Conservation (phyloP, 192 early-diverging fungal species). For the Gigaspora rosea region DNA sequence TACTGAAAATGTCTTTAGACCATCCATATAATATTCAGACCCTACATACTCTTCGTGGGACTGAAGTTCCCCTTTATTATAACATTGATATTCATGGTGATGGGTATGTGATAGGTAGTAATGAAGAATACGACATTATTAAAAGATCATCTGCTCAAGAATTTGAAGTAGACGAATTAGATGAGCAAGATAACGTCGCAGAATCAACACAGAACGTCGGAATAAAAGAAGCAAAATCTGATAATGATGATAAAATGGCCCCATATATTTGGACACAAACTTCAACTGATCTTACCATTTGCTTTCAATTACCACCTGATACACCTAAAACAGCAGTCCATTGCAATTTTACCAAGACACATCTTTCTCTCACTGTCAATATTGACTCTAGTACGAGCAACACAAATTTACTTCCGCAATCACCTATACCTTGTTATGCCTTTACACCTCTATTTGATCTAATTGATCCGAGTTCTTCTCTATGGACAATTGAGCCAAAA, state of each 20-base stretch:
- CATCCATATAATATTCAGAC: not conserved
- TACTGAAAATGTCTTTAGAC: constrained; percentile 8
- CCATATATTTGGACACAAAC: constrained; percentile 75
- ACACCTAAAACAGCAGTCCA: constrained; percentile 56
- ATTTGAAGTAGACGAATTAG: constrained; percentile 31
- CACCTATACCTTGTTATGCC: constrained; percentile 30
- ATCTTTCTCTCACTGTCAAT: constrained; percentile 48
- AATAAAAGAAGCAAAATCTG: not conserved
- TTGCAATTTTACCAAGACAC: constrained; percentile 57
- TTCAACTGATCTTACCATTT: constrained; percentile 62
- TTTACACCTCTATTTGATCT: constrained; percentile 42
- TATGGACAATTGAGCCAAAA: constrained; percentile 67
- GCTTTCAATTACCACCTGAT: constrained; percentile 55
- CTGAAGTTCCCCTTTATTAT: constrained; percentile 57
- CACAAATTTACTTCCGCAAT: not conserved
- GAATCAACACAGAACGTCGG: not conserved
- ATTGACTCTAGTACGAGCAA: constrained; percentile 32
- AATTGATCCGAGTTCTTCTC: constrained; percentile 58
- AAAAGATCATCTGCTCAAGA: constrained; percentile 28
- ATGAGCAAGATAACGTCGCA: constrained; percentile 29
- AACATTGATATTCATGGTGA: constrained; percentile 41
- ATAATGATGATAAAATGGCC: constrained; percentile 18
- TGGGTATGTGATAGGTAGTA: constrained; percentile 50
- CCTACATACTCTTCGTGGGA: constrained; percentile 47
- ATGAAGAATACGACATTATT: constrained; percentile 35